phyloP scores from a whole-genome alignment of 2,329 filamentous ascomycete genomes.

The Zalaria obscura region DNA sequence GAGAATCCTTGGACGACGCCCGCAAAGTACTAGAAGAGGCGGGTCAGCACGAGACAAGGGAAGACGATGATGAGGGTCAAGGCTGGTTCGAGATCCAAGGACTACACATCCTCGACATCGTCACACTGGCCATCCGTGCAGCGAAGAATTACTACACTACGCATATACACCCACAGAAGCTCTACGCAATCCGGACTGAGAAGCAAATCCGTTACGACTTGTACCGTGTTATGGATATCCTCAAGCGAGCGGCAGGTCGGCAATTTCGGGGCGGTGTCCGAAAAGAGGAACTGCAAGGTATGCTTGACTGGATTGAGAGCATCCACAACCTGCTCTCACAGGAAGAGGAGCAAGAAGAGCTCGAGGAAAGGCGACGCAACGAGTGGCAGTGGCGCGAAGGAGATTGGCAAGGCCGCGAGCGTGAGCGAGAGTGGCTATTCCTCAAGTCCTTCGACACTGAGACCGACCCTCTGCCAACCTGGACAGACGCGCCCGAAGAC shows the following conservation, averaged over 20 bases:
- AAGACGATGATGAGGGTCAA: conserved; percentile 24
- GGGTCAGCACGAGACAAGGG: conserved; percentile 9
- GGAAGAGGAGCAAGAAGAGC: conserved; percentile 66
- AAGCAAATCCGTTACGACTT: conserved; percentile 73
- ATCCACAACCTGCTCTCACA: conserved; percentile 62
- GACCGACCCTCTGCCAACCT: conserved; percentile 45
- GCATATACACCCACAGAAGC: conserved; percentile 71
- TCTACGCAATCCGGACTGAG: conserved; percentile 80
- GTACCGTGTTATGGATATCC: conserved; percentile 71
- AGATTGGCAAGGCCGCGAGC: conserved; percentile 59
- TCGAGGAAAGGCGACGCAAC: conserved; percentile 33
- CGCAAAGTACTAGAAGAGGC: conserved; percentile 48
- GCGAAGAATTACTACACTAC: conserved; percentile 95
- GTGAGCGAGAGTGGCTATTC: conserved; percentile 70
- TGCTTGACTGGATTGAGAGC: conserved; percentile 65
- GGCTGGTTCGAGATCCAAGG: conserved; percentile 82
- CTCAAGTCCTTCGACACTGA: conserved; percentile 58
- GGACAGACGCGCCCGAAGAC: conserved; percentile 42
- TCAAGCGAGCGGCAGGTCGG: conserved; percentile 81
- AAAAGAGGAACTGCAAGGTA: conserved; percentile 60
- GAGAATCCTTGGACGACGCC: conserved; percentile 55
- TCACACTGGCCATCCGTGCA: conserved; percentile 87
- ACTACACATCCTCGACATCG: conserved; percentile 79
- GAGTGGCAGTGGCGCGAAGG: conserved; percentile 65
- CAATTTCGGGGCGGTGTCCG: conserved; percentile 75